Evolutionary conservation across 2,329 filamentous ascomycete genomes (phyloP), one percentile per base, ranked within the genome.

Genomic region (Microcera coccophila): DNA sequence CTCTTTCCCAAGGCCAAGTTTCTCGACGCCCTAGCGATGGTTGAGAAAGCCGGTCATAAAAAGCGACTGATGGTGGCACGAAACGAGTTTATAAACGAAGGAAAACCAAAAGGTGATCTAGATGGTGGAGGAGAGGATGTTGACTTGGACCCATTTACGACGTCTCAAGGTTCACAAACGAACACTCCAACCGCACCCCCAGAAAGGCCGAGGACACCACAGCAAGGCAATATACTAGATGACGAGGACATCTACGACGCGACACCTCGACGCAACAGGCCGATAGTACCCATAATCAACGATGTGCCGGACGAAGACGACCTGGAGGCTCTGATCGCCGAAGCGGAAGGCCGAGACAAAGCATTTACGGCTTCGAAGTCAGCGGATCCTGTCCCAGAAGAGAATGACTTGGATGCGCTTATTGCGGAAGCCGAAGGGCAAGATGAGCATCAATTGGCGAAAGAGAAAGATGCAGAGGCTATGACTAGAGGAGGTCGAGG

Each of bases 1-100:
- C 74, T 98, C 11, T 98, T 90, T 60, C 93, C 93, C 11, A 90
- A 94, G 60, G 93, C 91, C 4, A 91, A 90, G 59, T 98, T 98
- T 59, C 78, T 87, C 36, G 93, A 98, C 59, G 93, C 87, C 3
- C 72, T 97, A 5, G 71, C 76, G 29, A 95, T 97, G 72, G 87
- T 97, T 3, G 93, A 98, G 64, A 96, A 95, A 67, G 75, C 89
- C 1, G 93, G 93, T 1, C 93, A 96, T 66, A 88, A 85, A 56
- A 90, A 87, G 61, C 74, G 76, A 12, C 76, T 97, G 62, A 79
- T 87, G 50, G 76, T 80, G 22, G 85, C 84, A 68, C 77, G 91
- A 47, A 80, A 79, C 62, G 82, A 86, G 49, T 95, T 89, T 86
- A 91, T 97, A 52, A 79, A 91, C 43, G 87, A 94, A 62, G 73